A percentile compares a stretch with the other conserved stretches of the same genome.
phyloP scores from a whole-genome alignment of 2,329 filamentous ascomycete species.

The Phyllosticta citrichinensis region DNA sequence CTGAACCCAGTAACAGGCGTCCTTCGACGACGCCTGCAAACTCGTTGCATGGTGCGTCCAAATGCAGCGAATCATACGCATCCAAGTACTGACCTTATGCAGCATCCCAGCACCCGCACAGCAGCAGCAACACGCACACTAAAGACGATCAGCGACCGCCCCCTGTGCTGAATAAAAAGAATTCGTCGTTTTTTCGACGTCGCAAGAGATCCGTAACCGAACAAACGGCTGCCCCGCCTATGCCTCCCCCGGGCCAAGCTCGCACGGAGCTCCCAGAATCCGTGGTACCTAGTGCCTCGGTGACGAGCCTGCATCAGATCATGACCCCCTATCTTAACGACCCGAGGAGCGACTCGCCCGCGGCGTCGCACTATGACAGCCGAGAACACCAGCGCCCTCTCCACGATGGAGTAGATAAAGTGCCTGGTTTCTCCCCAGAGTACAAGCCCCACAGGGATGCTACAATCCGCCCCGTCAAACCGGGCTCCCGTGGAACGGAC shows the following conservation, averaged over 20 bases:
- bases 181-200: constrained; percentile 86
- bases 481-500: constrained; percentile 28
- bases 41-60: not conserved
- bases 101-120: not conserved
- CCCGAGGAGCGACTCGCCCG: constrained; percentile 14
- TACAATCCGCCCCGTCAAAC: constrained; percentile 55
- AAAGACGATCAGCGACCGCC: not conserved
- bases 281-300: constrained; percentile 39
- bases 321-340: constrained; percentile 71
- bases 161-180: constrained; percentile 65
- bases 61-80: not conserved
- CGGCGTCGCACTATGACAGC: constrained; percentile 19
- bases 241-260: constrained; percentile 32
- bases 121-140: not conserved
- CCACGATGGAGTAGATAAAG: constrained; percentile 25
- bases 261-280: constrained; percentile 18
- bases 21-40: constrained; percentile 9
- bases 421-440: constrained; percentile 61
- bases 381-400: constrained; percentile 18
- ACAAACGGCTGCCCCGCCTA: constrained; percentile 50
- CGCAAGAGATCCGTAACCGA: constrained; percentile 84
- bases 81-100: constrained; percentile 4
- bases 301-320: constrained; percentile 72
- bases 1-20: constrained; percentile 4
- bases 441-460: constrained; percentile 65